These are phyloP conservation scores for Pseudocercospora pini-densiflorae DNA, from an alignment of 2,329 filamentous ascomycete species.

Conservation along the genomic window DNA sequence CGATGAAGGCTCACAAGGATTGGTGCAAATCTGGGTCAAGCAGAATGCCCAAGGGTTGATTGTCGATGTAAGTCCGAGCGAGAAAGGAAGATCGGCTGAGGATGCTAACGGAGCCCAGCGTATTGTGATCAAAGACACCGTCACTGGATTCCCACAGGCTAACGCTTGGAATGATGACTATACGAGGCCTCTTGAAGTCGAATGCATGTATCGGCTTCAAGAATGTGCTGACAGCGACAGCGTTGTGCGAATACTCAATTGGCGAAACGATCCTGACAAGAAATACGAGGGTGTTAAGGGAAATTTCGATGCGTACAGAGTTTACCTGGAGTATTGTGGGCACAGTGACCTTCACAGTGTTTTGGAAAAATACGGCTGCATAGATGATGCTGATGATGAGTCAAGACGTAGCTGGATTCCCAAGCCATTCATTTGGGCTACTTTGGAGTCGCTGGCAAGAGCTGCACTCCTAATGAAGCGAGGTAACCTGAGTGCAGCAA, in stretches of 20 bases:
- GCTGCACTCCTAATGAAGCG: conserved; percentile 5
- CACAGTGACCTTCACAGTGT: neutral
- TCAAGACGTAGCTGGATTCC: neutral
- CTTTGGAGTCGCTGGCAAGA: neutral
- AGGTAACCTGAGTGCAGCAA: neutral
- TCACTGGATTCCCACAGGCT: neutral
- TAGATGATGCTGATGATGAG: neutral
- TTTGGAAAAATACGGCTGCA: neutral
- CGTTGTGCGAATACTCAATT: conserved; percentile 1
- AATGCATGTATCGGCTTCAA: neutral
- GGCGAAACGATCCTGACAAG: neutral
- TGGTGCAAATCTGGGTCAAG: conserved; percentile 4
- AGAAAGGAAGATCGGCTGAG: neutral
- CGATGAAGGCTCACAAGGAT: neutral
- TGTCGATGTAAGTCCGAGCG: neutral
- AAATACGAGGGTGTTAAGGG: neutral
- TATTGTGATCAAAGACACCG: conserved; percentile 4
- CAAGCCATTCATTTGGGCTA: conserved; percentile 3
- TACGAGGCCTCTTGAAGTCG: neutral
- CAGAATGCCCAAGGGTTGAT: conserved; percentile 1
- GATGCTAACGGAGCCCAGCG: neutral
- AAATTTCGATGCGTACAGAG: conserved; percentile 1
- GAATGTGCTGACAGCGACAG: neutral
- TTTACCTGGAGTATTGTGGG: conserved; percentile 16
- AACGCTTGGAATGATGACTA: neutral